Percentiles rank a stretch among this genome's conserved stretches.
phyloP scores from a whole-genome alignment of 208 protist species.

The Trypanosoma grayi region DNA sequence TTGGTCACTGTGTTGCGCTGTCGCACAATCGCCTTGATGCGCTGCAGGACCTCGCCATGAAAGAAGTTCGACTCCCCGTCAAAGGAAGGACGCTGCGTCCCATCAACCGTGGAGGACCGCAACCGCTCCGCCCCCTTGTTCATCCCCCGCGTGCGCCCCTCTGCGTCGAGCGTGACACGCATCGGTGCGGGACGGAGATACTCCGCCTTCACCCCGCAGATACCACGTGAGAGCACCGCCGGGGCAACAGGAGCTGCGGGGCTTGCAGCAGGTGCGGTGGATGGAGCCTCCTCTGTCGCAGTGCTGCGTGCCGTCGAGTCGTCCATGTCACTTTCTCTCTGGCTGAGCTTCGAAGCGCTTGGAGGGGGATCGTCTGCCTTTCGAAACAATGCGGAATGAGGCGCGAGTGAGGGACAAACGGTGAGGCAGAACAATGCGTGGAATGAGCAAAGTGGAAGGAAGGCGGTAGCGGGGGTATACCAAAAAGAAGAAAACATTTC shows the following conservation, averaged over 20 bases:
- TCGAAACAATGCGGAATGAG: no score
- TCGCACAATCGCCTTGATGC: constrained; percentile 56
- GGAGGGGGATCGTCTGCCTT: no score
- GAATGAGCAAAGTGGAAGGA: no score
- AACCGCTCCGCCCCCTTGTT: constrained; percentile 70
- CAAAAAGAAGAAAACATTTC: no score
- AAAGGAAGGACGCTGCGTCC: constrained; percentile 61
- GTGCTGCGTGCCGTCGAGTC: no score
- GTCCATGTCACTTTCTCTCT: no score
- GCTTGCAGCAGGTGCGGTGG: neutral
- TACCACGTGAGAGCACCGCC: constrained; percentile 16
- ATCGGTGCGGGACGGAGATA: constrained; percentile 57
- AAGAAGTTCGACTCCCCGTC: constrained; percentile 82
- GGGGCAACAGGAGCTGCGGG: neutral
- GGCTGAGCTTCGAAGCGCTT: no score
- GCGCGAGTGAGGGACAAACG: no score
- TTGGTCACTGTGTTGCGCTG: constrained; percentile 23
- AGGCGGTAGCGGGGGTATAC: no score
- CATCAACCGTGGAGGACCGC: constrained; percentile 39
- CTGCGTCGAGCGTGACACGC: constrained; percentile 53
- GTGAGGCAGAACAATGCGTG: no score
- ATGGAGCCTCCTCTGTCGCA: neutral
- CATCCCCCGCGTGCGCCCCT: constrained; percentile 73
- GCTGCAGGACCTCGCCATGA: constrained; percentile 42
- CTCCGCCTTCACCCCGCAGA: constrained; percentile 62